Evolutionary conservation across 768 basidiomycete species (phyloP).

Genomic region (Tephrocybe sp.): DNA sequence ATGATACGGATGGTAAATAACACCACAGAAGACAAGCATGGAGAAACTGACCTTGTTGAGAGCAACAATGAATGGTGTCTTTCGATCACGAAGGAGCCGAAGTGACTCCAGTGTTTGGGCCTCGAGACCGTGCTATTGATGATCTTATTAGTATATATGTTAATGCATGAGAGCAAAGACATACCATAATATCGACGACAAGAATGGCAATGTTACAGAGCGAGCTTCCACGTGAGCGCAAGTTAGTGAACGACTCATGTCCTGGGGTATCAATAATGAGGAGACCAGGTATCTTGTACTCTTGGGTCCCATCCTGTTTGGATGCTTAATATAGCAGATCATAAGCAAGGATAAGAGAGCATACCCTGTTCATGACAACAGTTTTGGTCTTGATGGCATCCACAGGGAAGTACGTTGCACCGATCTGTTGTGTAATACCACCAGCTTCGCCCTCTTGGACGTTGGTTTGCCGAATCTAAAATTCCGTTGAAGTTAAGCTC

Average conservation of each 20-base stretch:
- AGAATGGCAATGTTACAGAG: constrained; percentile 98
- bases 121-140: constrained; percentile 84
- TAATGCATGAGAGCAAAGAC: constrained; percentile 13
- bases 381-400: constrained; percentile 95
- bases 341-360: constrained; percentile 1
- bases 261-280: constrained; percentile 97
- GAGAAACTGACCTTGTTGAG: background rate
- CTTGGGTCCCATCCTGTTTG: constrained; percentile 67
- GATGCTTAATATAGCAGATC: background rate
- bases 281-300: constrained; percentile 97
- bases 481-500: background rate
- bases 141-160: constrained; percentile 7
- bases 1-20: constrained; percentile 4
- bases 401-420: constrained; percentile 98
- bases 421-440: constrained; percentile 99
- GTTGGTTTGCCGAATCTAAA: constrained; percentile 97
- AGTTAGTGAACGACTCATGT: constrained; percentile 98
- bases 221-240: constrained; percentile 93
- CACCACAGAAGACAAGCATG: background rate
- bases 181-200: constrained; percentile 96
- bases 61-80: constrained; percentile 94
- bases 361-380: constrained; percentile 83
- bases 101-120: constrained; percentile 98
- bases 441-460: constrained; percentile 99
- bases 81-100: constrained; percentile 84